Percentiles rank a stretch among this genome's conserved stretches.
phyloP scores from a whole-genome alignment of 768 basidiomycete species.

The Russula griseocarnosa region DNA sequence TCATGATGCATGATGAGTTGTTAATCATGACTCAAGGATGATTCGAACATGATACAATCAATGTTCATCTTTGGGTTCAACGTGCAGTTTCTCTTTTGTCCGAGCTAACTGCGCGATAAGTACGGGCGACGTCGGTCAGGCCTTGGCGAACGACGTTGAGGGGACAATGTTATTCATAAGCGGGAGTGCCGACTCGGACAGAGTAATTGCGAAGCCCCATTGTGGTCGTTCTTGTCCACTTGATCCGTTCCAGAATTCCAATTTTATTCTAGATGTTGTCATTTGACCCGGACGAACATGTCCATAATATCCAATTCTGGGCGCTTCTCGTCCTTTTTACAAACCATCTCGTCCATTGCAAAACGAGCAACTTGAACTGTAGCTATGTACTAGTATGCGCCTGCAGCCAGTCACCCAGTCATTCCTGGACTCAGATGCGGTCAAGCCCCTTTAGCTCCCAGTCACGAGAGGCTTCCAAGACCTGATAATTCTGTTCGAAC shows the following conservation, averaged over 20 bases:
- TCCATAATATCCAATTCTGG: neutral
- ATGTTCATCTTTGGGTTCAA: too few species aligned
- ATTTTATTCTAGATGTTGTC: neutral
- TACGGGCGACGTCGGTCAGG: neutral
- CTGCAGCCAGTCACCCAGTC: too few species aligned
- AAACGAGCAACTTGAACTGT: too few species aligned
- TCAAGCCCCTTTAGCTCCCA: too few species aligned
- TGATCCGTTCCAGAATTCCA: neutral
- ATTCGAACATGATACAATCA: neutral
- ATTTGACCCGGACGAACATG: neutral
- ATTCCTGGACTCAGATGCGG: too few species aligned
- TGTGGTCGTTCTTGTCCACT: neutral
- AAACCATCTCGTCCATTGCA: neutral
- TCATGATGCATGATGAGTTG: neutral
- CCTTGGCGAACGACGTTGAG: neutral
- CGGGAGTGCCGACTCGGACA: neutral
- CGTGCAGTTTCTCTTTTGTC: too few species aligned
- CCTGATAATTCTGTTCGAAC: neutral
- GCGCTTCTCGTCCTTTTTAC: neutral
- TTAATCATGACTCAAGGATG: slow-evolving; percentile 9
- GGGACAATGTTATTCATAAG: neutral
- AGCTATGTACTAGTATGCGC: too few species aligned
- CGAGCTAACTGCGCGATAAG: neutral
- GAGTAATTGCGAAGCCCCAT: neutral
- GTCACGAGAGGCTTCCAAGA: neutral